A percentile compares a stretch with the other conserved stretches of the same genome.
Conservation (phyloP, 2,329 filamentous ascomycete species). For the Penicillium sp. region DNA sequence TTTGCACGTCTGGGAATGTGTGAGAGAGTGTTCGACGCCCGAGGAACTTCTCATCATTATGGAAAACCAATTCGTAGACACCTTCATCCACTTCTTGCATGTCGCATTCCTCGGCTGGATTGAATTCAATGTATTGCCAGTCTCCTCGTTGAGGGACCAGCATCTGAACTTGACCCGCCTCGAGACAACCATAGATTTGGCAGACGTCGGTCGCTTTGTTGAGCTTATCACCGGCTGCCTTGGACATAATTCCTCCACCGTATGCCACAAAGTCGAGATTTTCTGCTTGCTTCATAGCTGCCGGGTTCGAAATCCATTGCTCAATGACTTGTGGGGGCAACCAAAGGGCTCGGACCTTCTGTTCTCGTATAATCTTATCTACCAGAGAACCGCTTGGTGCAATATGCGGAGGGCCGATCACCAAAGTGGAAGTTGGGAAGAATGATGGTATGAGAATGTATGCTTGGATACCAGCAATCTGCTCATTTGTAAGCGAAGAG, state of each 20-base stretch:
- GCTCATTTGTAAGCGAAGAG: background rate
- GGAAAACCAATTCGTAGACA: constrained; percentile 13
- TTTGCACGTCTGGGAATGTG: constrained; percentile 18
- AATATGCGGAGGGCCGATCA: constrained; percentile 12
- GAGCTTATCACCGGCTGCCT: constrained; percentile 8
- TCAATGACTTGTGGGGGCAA: constrained; percentile 12
- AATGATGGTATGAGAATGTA: constrained; percentile 8
- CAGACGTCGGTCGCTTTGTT: constrained; percentile 13
- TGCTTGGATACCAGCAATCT: constrained; percentile 11
- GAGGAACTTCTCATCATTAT: constrained; percentile 10
- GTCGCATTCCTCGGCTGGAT: constrained; percentile 14
- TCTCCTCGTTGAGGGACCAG: constrained; percentile 10
- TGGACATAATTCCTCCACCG: constrained; percentile 6
- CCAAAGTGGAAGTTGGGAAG: constrained; percentile 5
- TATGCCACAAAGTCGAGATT: constrained; percentile 11
- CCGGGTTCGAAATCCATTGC: constrained; percentile 7
- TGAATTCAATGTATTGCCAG: constrained; percentile 13
- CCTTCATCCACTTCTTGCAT: constrained; percentile 15
- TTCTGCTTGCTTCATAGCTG: constrained; percentile 8
- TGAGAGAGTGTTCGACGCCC: constrained; percentile 13
- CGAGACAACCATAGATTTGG: constrained; percentile 11
- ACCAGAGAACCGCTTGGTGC: constrained; percentile 12
- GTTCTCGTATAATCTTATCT: constrained; percentile 7
- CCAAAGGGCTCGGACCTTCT: constrained; percentile 12
- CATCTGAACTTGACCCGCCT: constrained; percentile 14